These are phyloP conservation scores for Botrytis paeoniae DNA, from an alignment of 2,329 filamentous ascomycete species.

Conservation along the genomic window DNA sequence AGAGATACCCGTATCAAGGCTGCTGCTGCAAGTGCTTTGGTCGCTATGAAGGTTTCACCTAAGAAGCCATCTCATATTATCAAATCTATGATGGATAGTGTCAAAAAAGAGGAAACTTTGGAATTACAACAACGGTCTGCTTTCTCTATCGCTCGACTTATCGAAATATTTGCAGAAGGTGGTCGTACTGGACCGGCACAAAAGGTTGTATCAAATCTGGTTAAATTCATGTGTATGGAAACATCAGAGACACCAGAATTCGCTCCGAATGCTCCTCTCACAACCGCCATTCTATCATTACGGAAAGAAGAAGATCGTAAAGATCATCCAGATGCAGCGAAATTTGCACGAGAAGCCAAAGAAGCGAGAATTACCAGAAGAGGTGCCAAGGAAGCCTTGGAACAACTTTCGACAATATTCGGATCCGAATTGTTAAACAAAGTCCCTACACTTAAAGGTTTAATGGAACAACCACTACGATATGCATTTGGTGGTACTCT, in stretches of 20 bases:
- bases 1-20: slow-evolving; percentile 85
- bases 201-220: slow-evolving; percentile 91
- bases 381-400: slow-evolving; percentile 89
- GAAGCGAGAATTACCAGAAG: slow-evolving; percentile 86
- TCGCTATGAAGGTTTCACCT: slow-evolving; percentile 81
- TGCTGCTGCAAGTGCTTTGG: slow-evolving; percentile 79
- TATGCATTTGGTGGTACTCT: slow-evolving; percentile 71
- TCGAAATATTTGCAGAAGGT: slow-evolving; percentile 79
- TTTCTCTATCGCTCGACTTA: slow-evolving; percentile 75
- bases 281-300: slow-evolving; percentile 81
- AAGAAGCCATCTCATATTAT: slow-evolving; percentile 93
- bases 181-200: slow-evolving; percentile 84
- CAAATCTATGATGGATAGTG: slow-evolving; percentile 96
- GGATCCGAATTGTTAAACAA: slow-evolving; percentile 73
- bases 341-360: slow-evolving; percentile 85
- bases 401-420: slow-evolving; percentile 79
- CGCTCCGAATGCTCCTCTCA: slow-evolving; percentile 73
- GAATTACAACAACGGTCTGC: slow-evolving; percentile 86
- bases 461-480: slow-evolving; percentile 79
- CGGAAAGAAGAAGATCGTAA: slow-evolving; percentile 96
- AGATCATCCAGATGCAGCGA: slow-evolving; percentile 85
- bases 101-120: slow-evolving; percentile 90
- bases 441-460: slow-evolving; percentile 74
- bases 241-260: slow-evolving; percentile 98
- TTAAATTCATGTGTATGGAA: slow-evolving; percentile 97